These are phyloP conservation scores for Kluyveromyces sp. DNA, from an alignment of 1,139 yeast genomes.

Conservation along the genomic window DNA sequence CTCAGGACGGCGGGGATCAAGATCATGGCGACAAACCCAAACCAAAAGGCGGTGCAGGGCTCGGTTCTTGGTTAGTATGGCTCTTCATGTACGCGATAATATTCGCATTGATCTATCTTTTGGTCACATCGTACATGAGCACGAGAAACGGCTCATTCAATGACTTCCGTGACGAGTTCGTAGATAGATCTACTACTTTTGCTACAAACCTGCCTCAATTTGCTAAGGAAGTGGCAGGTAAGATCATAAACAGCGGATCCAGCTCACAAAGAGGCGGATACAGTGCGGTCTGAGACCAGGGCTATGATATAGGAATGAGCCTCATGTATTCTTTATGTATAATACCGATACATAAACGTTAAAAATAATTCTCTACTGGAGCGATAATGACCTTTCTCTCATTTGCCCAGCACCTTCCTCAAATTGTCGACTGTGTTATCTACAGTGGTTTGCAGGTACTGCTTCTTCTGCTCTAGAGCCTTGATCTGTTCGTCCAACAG, in stretches of 20 bases:
- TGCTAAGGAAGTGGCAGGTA: constrained; percentile 58
- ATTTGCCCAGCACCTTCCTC: constrained; percentile 34
- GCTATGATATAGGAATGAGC: too few relatives aligned
- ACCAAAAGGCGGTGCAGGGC: constrained; percentile 35
- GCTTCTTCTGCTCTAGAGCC: constrained; percentile 59
- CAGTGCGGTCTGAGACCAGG: constrained; percentile 79
- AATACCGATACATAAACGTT: neutral
- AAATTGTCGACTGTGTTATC: constrained; percentile 65
- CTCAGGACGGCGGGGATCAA: constrained; percentile 17
- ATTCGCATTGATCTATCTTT: constrained; percentile 61
- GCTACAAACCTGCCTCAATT: constrained; percentile 65
- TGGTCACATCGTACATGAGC: constrained; percentile 71
- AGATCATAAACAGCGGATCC: constrained; percentile 52
- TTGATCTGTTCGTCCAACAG: constrained; percentile 52
- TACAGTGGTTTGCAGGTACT: constrained; percentile 68
- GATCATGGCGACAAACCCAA: constrained; percentile 31
- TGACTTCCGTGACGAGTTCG: constrained; percentile 56
- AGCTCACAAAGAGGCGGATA: constrained; percentile 67
- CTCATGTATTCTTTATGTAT: too few relatives aligned
- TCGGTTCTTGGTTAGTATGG: constrained; percentile 77
- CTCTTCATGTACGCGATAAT: constrained; percentile 59
- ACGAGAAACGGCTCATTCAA: constrained; percentile 39
- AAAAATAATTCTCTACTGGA: neutral
- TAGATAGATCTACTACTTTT: constrained; percentile 59
- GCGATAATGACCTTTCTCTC: constrained; percentile 1